phyloP scores from a whole-genome alignment of 371 early-diverging fungal genomes.

The Mortierella sp. region DNA sequence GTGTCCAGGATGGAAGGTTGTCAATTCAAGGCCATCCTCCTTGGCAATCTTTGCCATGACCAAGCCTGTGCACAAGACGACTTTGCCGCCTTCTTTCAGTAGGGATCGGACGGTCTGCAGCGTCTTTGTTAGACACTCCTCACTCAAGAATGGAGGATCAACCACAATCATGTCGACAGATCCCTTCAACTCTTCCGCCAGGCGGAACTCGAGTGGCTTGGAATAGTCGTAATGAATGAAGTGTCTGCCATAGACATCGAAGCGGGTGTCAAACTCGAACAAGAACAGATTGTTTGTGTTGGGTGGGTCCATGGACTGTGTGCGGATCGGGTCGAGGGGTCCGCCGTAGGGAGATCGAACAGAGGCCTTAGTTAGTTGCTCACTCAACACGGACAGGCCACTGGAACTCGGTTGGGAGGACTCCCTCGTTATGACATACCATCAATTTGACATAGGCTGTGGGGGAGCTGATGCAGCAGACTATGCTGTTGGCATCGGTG shows the following conservation, averaged over 20 bases:
- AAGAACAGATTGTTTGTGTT: constrained; percentile 52
- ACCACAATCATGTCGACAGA: constrained; percentile 69
- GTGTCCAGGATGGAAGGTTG: constrained; percentile 67
- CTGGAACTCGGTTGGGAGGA: too few relatives aligned
- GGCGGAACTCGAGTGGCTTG: constrained; percentile 60
- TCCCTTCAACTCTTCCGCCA: constrained; percentile 51
- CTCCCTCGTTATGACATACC: constrained; percentile 40
- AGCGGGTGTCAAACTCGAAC: constrained; percentile 75
- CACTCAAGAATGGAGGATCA: constrained; percentile 80
- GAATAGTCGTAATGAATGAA: constrained; percentile 76
- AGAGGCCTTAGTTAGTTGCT: too few relatives aligned
- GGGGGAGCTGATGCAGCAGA: constrained; percentile 74
- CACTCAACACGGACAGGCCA: too few relatives aligned
- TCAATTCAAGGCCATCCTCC: constrained; percentile 29
- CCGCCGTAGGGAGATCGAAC: too few relatives aligned
- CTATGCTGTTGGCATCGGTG: constrained; percentile 55
- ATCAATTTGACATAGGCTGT: constrained; percentile 70
- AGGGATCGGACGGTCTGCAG: constrained; percentile 62
- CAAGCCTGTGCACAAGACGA: constrained; percentile 68
- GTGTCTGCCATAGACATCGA: constrained; percentile 65
- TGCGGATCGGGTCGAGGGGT: too few relatives aligned
- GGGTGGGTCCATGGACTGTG: constrained; percentile 35
- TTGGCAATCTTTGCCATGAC: constrained; percentile 53
- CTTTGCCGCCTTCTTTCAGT: constrained; percentile 58
- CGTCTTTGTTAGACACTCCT: constrained; percentile 76